Evolutionary conservation across 179 eudicot genomes (phyloP).

Genomic region (Silene noctiflora): DNA sequence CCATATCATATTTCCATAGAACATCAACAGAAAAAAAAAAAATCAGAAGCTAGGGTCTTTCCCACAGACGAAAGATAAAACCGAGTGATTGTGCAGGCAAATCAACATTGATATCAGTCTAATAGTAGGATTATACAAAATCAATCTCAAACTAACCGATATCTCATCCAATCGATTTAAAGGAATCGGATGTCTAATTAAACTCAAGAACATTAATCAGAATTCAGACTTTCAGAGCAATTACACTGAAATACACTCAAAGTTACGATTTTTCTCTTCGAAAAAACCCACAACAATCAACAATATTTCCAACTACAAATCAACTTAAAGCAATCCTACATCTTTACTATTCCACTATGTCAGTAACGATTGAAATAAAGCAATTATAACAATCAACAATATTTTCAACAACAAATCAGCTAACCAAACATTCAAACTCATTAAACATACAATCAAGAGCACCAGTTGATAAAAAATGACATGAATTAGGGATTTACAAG

Average conservation of each 20-base stretch:
- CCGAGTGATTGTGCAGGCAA: neutral
- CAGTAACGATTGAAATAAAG: neutral
- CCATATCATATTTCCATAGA: neutral
- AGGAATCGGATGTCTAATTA: neutral
- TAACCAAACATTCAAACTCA: neutral
- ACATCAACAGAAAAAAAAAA: neutral
- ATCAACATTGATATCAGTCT: neutral
- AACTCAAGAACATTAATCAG: neutral
- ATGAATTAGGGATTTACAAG: neutral
- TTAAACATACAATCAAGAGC: neutral
- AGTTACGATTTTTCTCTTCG: neutral
- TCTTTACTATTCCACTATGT: neutral
- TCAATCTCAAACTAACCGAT: neutral
- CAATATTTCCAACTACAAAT: neutral
- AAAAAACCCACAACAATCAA: neutral
- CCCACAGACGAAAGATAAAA: neutral
- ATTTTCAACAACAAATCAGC: neutral
- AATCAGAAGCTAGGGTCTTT: neutral
- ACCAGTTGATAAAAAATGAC: neutral
- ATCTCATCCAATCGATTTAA: neutral
- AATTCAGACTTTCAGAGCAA: neutral
- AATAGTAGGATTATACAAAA: neutral
- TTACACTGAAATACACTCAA: neutral
- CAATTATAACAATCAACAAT: too few relatives aligned
- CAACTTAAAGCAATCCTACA: slow-evolving; percentile 1